Evolutionary conservation across 1,139 yeast genomes (phyloP).

Genomic region (Entelexis paramagnoliae): DNA sequence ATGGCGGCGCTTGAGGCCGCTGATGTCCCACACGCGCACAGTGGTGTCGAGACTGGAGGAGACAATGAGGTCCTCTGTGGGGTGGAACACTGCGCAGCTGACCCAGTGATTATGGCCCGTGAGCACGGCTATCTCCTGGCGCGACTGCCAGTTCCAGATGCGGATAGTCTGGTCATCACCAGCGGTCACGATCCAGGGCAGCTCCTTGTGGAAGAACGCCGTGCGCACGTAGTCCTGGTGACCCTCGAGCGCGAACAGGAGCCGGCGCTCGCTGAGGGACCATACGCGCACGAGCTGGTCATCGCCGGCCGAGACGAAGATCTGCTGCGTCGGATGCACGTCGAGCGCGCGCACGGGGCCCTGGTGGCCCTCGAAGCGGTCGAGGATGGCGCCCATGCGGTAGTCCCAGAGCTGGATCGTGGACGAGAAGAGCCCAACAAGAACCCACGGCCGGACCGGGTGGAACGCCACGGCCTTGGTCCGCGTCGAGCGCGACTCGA

Average conservation of each 20-base stretch:
- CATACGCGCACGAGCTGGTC: constrained; percentile 92
- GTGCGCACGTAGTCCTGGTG: constrained; percentile 94
- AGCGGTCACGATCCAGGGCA: constrained; percentile 95
- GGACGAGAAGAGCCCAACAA: constrained; percentile 88
- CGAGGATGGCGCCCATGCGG: constrained; percentile 96
- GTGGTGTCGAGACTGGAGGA: constrained; percentile 96
- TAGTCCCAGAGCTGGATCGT: constrained; percentile 98
- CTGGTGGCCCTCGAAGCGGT: constrained; percentile 93
- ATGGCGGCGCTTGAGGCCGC: constrained; percentile 90
- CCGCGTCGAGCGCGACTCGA: constrained; percentile 96
- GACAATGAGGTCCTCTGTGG: constrained; percentile 85
- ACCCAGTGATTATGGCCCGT: constrained; percentile 99
- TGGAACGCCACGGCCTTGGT: constrained; percentile 98
- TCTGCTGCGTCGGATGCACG: constrained; percentile 96
- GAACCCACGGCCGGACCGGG: constrained; percentile 91
- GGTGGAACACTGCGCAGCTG: constrained; percentile 97
- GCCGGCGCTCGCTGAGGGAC: constrained; percentile 77
- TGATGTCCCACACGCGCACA: constrained; percentile 98
- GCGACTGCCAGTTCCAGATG: constrained; percentile 99
- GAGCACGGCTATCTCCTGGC: constrained; percentile 92
- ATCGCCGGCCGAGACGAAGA: constrained; percentile 95
- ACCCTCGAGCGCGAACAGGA: constrained; percentile 77
- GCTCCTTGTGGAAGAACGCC: constrained; percentile 86
- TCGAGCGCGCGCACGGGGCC: constrained; percentile 95
- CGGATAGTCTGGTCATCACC: constrained; percentile 98